These are phyloP conservation scores for Colletotrichum kahawae DNA, from an alignment of 2,329 filamentous ascomycete genomes.

Conservation along the genomic window DNA sequence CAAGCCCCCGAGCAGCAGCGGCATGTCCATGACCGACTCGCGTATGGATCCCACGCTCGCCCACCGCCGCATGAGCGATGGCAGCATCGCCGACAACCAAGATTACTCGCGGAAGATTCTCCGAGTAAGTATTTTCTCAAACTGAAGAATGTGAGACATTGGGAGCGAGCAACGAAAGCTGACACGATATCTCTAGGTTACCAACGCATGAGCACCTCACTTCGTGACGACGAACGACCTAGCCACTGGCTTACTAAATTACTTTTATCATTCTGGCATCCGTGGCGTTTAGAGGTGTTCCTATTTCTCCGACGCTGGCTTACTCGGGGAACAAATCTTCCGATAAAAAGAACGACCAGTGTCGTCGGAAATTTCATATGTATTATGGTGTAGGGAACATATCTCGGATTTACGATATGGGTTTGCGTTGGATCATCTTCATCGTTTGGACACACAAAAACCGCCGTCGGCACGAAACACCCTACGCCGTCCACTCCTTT, in stretches of 20 bases:
- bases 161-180: not conserved
- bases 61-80: constrained; percentile 85
- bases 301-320: constrained; percentile 9
- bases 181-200: constrained; percentile 46
- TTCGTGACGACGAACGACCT: constrained; percentile 42
- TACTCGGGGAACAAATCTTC: constrained; percentile 12
- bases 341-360: constrained; percentile 12
- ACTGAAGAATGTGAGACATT: not conserved
- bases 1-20: constrained; percentile 66
- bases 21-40: constrained; percentile 77
- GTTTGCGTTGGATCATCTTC: constrained; percentile 22
- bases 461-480: constrained; percentile 22
- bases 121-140: constrained; percentile 67
- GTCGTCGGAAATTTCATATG: constrained; percentile 22
- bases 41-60: constrained; percentile 87
- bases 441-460: constrained; percentile 31
- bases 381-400: constrained; percentile 40
- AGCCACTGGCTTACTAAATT: constrained; percentile 27
- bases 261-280: constrained; percentile 45
- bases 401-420: constrained; percentile 24
- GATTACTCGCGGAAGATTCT: constrained; percentile 96
- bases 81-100: constrained; percentile 95
- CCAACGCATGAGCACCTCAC: constrained; percentile 57
- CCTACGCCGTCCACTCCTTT: constrained; percentile 47
- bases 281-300: constrained; percentile 40